Percentiles rank a stretch among this genome's conserved stretches.
These are phyloP conservation scores for Colletotrichum navitas DNA, from an alignment of 2,329 filamentous ascomycete genomes.

Conservation along the genomic window DNA sequence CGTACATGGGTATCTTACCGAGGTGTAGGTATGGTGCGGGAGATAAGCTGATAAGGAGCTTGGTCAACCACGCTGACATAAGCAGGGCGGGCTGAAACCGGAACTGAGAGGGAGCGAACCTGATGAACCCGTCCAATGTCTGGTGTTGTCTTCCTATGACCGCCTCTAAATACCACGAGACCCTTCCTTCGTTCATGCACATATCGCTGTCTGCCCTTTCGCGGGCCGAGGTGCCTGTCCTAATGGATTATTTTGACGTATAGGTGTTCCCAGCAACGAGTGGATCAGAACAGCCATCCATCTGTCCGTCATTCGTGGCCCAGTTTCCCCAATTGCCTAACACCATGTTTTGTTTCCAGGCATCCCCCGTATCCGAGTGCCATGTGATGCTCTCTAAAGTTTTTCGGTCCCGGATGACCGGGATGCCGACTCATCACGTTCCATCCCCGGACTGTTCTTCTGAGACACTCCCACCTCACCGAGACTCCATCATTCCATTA, in stretches of 20 bases:
- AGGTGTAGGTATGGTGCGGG: not conserved
- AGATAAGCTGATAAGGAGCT: constrained; percentile 9
- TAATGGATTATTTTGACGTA: not conserved
- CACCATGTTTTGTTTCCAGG: constrained; percentile 30
- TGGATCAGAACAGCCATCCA: not conserved
- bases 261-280: not conserved
- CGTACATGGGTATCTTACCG: not conserved
- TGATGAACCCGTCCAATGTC: not conserved
- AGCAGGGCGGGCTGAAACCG: constrained; percentile 37
- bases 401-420: constrained; percentile 24
- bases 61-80: constrained; percentile 24
- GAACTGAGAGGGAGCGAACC: constrained; percentile 20
- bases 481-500: not conserved
- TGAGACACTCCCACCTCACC: not conserved
- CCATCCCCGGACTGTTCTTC: not conserved
- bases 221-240: not conserved
- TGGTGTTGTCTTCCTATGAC: not conserved
- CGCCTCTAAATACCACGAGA: constrained; percentile 6
- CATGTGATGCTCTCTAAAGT: constrained; percentile 32
- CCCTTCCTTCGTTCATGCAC: not conserved
- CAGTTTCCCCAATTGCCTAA: not conserved
- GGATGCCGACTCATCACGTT: constrained; percentile 8
- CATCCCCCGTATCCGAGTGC: constrained; percentile 18
- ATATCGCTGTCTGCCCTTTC: not conserved
- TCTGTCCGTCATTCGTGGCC: not conserved